Percentiles rank a stretch among this genome's conserved stretches.
These are phyloP conservation scores for Zygosaccharomyces lentus DNA, from an alignment of 805 yeast species.

Conservation along the genomic window DNA sequence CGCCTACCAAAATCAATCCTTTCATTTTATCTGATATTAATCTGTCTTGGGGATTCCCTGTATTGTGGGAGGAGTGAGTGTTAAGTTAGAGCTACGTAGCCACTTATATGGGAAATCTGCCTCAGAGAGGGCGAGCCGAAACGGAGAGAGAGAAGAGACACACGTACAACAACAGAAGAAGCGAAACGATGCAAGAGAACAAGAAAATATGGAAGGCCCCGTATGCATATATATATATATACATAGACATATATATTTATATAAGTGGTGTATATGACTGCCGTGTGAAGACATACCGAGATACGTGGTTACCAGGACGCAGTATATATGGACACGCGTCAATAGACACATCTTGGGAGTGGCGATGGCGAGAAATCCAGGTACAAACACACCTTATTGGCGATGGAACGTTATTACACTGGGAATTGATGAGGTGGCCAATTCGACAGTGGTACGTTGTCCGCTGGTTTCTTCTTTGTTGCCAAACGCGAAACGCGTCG, in stretches of 20 bases:
- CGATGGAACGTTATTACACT: too few species aligned
- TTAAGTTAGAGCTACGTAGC: not conserved
- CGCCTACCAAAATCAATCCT: conserved; percentile 97
- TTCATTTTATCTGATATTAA: conserved; percentile 50
- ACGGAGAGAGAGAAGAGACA: conserved; percentile 2
- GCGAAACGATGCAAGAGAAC: not conserved
- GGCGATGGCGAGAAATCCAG: too few species aligned
- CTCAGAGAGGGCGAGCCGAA: conserved; percentile 6
- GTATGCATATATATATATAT: too few species aligned
- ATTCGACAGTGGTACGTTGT: not conserved
- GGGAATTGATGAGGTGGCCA: too few species aligned
- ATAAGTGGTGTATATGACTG: too few species aligned
- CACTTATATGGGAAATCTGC: conserved; percentile 6
- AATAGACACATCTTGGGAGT: not conserved
- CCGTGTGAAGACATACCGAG: too few species aligned
- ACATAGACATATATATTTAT: not conserved
- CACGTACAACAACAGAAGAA: not conserved
- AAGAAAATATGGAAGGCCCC: too few species aligned
- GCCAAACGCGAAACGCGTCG: not conserved
- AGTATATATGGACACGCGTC: not conserved
- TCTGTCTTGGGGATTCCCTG: not conserved
- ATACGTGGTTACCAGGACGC: too few species aligned
- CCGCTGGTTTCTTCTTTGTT: not conserved
- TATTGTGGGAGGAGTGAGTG: not conserved
- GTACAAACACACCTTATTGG: too few species aligned